Percentiles rank a stretch among this genome's conserved stretches.
Conservation (phyloP, 1,139 yeast species). For the Pichia sp. region DNA sequence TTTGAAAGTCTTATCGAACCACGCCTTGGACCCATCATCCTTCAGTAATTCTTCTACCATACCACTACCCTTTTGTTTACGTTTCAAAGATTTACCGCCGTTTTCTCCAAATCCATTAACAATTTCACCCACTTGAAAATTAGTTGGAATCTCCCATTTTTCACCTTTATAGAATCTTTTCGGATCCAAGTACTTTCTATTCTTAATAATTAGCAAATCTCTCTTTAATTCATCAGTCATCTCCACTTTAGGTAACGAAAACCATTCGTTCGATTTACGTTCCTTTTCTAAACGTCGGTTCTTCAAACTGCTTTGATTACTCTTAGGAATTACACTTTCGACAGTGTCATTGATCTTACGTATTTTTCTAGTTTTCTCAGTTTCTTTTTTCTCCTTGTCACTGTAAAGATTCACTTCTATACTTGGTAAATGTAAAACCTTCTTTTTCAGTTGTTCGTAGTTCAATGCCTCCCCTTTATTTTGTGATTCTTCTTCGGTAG, state of each 20-base stretch:
- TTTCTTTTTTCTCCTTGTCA: not conserved
- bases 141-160: slow-evolving; percentile 72
- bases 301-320: slow-evolving; percentile 11
- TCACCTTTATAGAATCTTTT: slow-evolving; percentile 91
- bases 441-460: slow-evolving; percentile 19
- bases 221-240: slow-evolving; percentile 66
- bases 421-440: slow-evolving; percentile 18
- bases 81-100: slow-evolving; percentile 54
- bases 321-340: slow-evolving; percentile 17
- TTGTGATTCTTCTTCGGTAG: not conserved
- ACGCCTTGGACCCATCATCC: slow-evolving; percentile 57
- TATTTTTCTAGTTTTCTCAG: slow-evolving; percentile 8
- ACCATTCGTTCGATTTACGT: slow-evolving; percentile 53
- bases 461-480: slow-evolving; percentile 2
- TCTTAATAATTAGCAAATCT: slow-evolving; percentile 70
- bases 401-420: slow-evolving; percentile 9
- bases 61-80: slow-evolving; percentile 66
- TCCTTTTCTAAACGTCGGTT: slow-evolving; percentile 33
- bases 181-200: slow-evolving; percentile 89
- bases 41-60: slow-evolving; percentile 76
- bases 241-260: slow-evolving; percentile 73
- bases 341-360: slow-evolving; percentile 45
- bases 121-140: slow-evolving; percentile 83
- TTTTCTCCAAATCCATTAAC: slow-evolving; percentile 77
- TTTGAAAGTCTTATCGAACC: slow-evolving; percentile 75